A percentile compares a stretch with the other conserved stretches of the same genome.
These are phyloP conservation scores for Fusarium aywerte DNA, from an alignment of 2,329 filamentous ascomycete species.

Conservation along the genomic window DNA sequence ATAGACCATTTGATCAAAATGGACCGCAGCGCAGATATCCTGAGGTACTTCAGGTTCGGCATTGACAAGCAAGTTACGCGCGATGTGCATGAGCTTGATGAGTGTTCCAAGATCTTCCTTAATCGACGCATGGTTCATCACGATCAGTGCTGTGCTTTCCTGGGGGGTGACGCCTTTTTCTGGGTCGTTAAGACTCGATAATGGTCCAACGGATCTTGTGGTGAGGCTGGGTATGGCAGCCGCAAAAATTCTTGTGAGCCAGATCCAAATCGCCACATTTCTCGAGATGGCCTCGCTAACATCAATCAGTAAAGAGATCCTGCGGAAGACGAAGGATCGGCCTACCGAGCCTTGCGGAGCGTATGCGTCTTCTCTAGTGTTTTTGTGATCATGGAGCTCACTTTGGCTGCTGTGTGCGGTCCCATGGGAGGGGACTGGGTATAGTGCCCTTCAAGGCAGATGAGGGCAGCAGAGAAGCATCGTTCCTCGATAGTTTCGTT, in stretches of 20 bases:
- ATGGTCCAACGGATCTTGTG: constrained; percentile 66
- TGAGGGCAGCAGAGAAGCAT: constrained; percentile 68
- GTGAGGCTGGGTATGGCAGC: constrained; percentile 70
- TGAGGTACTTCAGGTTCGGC: constrained; percentile 73
- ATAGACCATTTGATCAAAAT: constrained; percentile 73
- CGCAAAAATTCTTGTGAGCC: constrained; percentile 69
- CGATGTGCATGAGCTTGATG: constrained; percentile 75
- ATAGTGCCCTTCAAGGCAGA: constrained; percentile 71
- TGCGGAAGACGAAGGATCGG: neutral
- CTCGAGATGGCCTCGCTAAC: constrained; percentile 68
- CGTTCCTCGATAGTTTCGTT: constrained; percentile 70
- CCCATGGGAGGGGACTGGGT: constrained; percentile 67
- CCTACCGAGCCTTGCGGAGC: constrained; percentile 68
- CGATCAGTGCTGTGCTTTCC: constrained; percentile 70
- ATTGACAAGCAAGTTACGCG: constrained; percentile 71
- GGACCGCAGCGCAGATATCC: constrained; percentile 71
- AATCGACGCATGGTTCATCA: constrained; percentile 69
- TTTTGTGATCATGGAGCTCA: constrained; percentile 67
- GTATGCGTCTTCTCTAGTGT: constrained; percentile 73
- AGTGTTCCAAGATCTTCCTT: constrained; percentile 71
- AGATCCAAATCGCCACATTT: constrained; percentile 74
- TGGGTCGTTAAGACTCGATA: constrained; percentile 63
- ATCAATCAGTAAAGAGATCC: constrained; percentile 22
- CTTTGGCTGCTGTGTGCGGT: constrained; percentile 63
- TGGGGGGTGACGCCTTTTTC: constrained; percentile 68